Conservation (phyloP, 768 basidiomycete species). For the Mycena vulgaris region DNA sequence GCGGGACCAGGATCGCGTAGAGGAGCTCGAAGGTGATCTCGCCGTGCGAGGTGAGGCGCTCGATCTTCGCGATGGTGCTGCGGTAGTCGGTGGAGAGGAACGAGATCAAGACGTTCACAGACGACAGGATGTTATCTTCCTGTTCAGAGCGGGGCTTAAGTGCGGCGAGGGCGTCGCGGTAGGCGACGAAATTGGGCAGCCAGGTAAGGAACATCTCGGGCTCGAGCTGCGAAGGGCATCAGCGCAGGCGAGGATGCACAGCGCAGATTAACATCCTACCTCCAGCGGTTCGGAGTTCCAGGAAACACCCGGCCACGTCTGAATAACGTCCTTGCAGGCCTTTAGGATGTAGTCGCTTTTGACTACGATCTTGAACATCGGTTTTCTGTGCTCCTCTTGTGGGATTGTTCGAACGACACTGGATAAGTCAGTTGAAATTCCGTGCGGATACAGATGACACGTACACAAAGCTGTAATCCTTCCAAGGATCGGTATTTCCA, state of each 20-base stretch:
- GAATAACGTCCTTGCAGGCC: conserved; percentile 72
- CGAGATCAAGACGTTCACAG: conserved; percentile 65
- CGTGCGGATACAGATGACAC: conserved; percentile 29
- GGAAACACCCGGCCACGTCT: conserved; percentile 71
- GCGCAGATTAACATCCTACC: conserved; percentile 55
- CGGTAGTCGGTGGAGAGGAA: conserved; percentile 67
- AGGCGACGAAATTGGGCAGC: conserved; percentile 61
- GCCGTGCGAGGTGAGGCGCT: conserved; percentile 63
- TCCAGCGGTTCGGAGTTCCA: conserved; percentile 74
- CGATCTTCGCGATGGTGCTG: conserved; percentile 61
- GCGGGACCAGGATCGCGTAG: conserved; percentile 69
- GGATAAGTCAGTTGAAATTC: background rate
- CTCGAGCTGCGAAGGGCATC: conserved; percentile 57
- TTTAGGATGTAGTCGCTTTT: conserved; percentile 73
- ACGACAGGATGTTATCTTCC: conserved; percentile 59
- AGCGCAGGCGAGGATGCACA: background rate
- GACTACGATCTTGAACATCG: conserved; percentile 67
- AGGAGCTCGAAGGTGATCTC: conserved; percentile 74
- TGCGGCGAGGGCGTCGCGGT: conserved; percentile 56
- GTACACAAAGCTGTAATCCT: conserved; percentile 70
- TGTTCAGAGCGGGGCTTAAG: conserved; percentile 57
- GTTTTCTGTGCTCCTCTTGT: conserved; percentile 53
- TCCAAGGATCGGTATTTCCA: conserved; percentile 68
- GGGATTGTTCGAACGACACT: conserved; percentile 71
- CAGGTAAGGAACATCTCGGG: conserved; percentile 72